These are phyloP conservation scores for Penicillium antarcticum DNA, from an alignment of 495 filamentous ascomycete species.

Conservation along the genomic window DNA sequence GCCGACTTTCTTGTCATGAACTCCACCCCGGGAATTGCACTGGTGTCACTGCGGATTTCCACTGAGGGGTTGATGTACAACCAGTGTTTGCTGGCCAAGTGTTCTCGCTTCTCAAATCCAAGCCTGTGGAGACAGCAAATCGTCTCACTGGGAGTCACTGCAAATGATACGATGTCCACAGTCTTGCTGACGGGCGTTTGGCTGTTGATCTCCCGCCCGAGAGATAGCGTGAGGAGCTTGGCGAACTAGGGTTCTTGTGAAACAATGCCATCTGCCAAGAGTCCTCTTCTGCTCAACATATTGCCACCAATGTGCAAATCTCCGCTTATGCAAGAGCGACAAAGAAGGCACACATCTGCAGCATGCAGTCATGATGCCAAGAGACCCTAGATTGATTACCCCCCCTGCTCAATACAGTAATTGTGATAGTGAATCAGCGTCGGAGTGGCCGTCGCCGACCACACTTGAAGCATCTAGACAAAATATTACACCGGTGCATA, in stretches of 20 bases:
- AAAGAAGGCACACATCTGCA: background rate
- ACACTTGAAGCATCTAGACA: background rate
- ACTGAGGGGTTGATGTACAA: conserved; percentile 3
- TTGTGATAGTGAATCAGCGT: background rate
- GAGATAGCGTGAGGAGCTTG: conserved; percentile 7
- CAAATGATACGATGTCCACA: too few species aligned
- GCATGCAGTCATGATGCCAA: conserved; percentile 1
- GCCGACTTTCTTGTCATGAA: conserved; percentile 1
- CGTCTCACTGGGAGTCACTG: background rate
- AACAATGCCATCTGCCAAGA: conserved; percentile 3
- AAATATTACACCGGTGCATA: background rate
- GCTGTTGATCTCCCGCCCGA: conserved; percentile 14
- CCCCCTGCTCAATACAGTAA: background rate
- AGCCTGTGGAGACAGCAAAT: too few species aligned
- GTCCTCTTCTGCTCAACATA: background rate
- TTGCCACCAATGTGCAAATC: background rate
- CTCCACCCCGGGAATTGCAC: background rate
- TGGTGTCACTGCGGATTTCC: background rate
- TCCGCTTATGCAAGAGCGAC: conserved; percentile 3
- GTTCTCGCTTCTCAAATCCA: background rate
- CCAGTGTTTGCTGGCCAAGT: conserved; percentile 4
- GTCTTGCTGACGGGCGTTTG: background rate
- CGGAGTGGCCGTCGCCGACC: background rate
- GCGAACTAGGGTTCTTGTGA: conserved; percentile 13
- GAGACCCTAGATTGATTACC: background rate